Conservation (phyloP, 2,329 filamentous ascomycete species). For the Beauveria varroae region DNA sequence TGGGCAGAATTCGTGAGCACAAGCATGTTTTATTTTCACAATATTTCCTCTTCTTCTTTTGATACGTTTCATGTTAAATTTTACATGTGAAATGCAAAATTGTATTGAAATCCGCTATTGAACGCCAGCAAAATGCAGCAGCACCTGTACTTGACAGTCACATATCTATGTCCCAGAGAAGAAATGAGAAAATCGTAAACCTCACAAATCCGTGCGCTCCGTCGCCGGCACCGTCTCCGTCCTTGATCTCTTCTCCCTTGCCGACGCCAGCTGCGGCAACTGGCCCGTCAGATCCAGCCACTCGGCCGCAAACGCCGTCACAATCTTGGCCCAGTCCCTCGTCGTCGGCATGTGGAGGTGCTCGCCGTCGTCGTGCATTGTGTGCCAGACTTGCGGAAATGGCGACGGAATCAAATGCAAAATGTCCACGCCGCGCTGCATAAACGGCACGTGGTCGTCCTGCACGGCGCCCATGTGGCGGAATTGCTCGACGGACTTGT, state of each 20-base stretch:
- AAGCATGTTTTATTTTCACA: not conserved
- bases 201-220: constrained; percentile 26
- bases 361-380: constrained; percentile 70
- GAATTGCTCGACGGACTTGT: constrained; percentile 45
- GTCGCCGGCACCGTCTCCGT: constrained; percentile 18
- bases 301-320: constrained; percentile 78
- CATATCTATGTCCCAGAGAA: not conserved
- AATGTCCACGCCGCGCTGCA: constrained; percentile 76
- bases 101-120: not conserved
- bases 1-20: not conserved
- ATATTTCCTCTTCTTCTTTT: too few relatives aligned
- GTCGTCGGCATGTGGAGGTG: constrained; percentile 75
- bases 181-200: not conserved
- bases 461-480: constrained; percentile 43
- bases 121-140: constrained; percentile 4
- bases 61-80: not conserved
- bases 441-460: constrained; percentile 91
- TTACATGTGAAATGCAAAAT: not conserved
- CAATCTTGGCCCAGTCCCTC: constrained; percentile 79
- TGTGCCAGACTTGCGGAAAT: constrained; percentile 86
- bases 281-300: constrained; percentile 70
- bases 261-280: constrained; percentile 23
- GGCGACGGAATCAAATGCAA: constrained; percentile 81
- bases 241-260: constrained; percentile 20
- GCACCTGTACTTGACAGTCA: not conserved